Percentiles rank a stretch among this genome's conserved stretches.
Conservation (phyloP, 805 yeast genomes). For the Candida krabiensis region DNA sequence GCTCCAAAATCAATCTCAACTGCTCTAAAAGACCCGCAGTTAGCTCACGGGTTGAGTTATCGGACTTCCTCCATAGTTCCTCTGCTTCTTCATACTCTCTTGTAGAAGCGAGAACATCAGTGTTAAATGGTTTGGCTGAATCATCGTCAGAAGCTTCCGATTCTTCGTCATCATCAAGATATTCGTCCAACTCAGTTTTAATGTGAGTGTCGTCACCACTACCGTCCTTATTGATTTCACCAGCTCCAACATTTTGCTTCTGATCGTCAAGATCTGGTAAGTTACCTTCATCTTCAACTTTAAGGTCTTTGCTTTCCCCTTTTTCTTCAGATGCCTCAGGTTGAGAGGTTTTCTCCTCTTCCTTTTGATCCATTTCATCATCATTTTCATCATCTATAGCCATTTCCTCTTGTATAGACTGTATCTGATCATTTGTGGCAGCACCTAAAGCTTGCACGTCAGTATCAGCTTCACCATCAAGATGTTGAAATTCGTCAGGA, state of each 20-base stretch:
- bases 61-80: conserved; percentile 80
- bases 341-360: conserved; percentile 26
- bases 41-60: conserved; percentile 80
- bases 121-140: conserved; percentile 3
- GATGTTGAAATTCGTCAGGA: conserved; percentile 85
- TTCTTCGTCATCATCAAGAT: conserved; percentile 32
- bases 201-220: conserved; percentile 46
- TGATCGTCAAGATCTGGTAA: conserved; percentile 18
- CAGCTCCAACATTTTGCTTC: conserved; percentile 19
- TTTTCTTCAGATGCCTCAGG: conserved; percentile 33
- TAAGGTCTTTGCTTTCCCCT: conserved; percentile 25
- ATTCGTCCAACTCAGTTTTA: conserved; percentile 36
- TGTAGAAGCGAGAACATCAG: conserved; percentile 22
- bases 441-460: conserved; percentile 94
- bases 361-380: conserved; percentile 32
- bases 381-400: conserved; percentile 74
- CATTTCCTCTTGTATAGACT: conserved; percentile 72
- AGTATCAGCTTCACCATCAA: conserved; percentile 72
- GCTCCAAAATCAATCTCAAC: conserved; percentile 87
- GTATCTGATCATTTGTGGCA: conserved; percentile 77
- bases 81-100: conserved; percentile 59
- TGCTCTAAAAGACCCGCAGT: conserved; percentile 91
- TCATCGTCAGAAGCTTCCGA: conserved; percentile 17
- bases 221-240: conserved; percentile 18
- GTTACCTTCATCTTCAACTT: conserved; percentile 26